Conservation (phyloP, 257 asterid species). For the Buddleja alternifolia region DNA sequence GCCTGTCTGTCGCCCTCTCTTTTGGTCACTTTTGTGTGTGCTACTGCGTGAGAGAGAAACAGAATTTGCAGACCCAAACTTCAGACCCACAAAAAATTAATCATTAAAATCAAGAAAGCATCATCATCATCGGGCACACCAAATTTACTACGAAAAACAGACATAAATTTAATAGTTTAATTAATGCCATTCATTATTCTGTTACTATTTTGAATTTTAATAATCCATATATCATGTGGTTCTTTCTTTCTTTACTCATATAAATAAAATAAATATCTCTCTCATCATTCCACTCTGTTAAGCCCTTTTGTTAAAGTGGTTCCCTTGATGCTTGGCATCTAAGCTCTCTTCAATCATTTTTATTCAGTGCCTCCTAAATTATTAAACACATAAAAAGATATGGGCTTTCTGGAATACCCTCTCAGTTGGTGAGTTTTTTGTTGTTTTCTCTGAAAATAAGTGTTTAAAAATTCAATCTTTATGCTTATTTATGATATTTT, state of each 20-base stretch:
- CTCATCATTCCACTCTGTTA: constrained; percentile 67
- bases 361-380: constrained; percentile 41
- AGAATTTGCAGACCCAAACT: constrained; percentile 3
- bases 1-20: constrained; percentile 59
- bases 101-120: constrained; percentile 36
- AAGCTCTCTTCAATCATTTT: constrained; percentile 69
- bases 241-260: constrained; percentile 35
- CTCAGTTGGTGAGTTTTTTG: constrained; percentile 49
- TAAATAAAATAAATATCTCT: constrained; percentile 15
- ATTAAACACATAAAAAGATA: constrained; percentile 24
- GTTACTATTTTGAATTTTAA: constrained; percentile 23
- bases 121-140: neutral
- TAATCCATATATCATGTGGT: constrained; percentile 37
- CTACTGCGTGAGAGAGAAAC: constrained; percentile 18
- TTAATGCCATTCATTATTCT: neutral
- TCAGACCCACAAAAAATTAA: constrained; percentile 34
- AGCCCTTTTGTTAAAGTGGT: constrained; percentile 62
- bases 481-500: constrained; percentile 27
- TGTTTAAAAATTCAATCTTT: constrained; percentile 43
- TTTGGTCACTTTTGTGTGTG: constrained; percentile 26
- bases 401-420: constrained; percentile 27
- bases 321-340: constrained; percentile 90
- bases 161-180: constrained; percentile 28
- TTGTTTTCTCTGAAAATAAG: constrained; percentile 37
- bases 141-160: constrained; percentile 41